Conservation (phyloP, 1,284 basidiomycete genomes). For the Cutaneotrichosporon sp. region DNA sequence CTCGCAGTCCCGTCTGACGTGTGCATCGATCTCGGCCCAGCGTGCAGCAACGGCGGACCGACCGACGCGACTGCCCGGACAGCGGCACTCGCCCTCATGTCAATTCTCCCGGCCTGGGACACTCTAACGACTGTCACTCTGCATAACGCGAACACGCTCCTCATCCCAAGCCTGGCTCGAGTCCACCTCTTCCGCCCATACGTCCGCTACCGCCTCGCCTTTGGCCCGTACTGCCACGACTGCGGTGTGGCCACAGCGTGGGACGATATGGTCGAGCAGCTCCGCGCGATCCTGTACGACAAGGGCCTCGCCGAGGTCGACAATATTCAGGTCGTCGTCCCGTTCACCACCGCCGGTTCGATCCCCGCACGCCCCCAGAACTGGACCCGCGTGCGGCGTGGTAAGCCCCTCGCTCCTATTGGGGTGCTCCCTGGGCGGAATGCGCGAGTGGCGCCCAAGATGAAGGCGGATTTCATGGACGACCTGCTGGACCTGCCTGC, state of each 20-base stretch:
- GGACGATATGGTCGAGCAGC: neutral
- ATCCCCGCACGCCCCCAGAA: neutral
- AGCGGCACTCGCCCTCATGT: neutral
- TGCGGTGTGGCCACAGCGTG: neutral
- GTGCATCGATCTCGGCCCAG: conserved; percentile 1
- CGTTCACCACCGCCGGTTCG: neutral
- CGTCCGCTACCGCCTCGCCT: neutral
- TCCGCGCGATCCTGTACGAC: neutral
- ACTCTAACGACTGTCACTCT: neutral
- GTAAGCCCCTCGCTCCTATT: too few species aligned
- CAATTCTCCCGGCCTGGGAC: conserved; percentile 2
- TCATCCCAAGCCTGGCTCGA: neutral
- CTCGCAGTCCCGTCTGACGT: neutral
- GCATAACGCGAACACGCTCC: neutral
- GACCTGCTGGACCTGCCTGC: neutral
- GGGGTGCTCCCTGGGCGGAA: too few species aligned
- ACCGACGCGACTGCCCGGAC: neutral
- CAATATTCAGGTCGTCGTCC: neutral
- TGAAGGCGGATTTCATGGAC: too few species aligned
- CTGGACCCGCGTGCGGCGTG: too few species aligned
- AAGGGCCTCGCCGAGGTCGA: neutral
- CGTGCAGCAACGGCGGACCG: too few species aligned
- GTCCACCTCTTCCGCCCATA: neutral
- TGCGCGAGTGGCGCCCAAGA: too few species aligned
- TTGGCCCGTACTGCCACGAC: neutral